Percentiles rank a stretch among this genome's conserved stretches.
Evolutionary conservation across 163 green algal genomes (phyloP).

Genomic region (Trebouxia gelatinosa): DNA sequence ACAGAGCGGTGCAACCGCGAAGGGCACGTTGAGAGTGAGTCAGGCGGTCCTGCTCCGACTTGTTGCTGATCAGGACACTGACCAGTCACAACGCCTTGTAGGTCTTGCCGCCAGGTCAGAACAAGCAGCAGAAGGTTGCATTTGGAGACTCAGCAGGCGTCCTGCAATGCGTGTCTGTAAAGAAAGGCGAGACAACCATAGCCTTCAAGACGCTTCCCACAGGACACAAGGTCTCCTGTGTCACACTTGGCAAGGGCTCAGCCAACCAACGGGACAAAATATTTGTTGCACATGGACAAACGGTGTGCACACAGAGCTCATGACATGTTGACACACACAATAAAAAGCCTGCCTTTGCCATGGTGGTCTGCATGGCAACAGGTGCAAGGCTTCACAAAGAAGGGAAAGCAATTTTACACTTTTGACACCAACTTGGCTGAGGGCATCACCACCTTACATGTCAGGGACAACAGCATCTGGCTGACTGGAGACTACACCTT

Average conservation of each 20-base stretch:
- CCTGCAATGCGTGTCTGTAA: constrained; percentile 63
- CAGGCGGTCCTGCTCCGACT: background rate
- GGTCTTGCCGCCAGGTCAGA: constrained; percentile 58
- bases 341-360: too few species aligned
- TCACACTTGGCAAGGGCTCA: constrained; percentile 52
- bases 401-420: constrained; percentile 78
- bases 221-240: constrained; percentile 30
- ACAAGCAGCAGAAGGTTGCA: constrained; percentile 73
- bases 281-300: constrained; percentile 54
- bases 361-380: too few species aligned
- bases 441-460: constrained; percentile 44
- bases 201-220: constrained; percentile 66
- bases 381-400: constrained; percentile 68
- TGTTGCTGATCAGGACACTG: constrained; percentile 1
- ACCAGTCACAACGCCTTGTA: constrained; percentile 30
- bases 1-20: constrained; percentile 1
- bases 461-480: constrained; percentile 55
- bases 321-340: background rate
- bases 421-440: constrained; percentile 67
- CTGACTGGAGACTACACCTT: constrained; percentile 59
- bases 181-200: constrained; percentile 54
- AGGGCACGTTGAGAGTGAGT: constrained; percentile 3
- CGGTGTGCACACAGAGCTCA: constrained; percentile 42
- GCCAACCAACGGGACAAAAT: constrained; percentile 61
- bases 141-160: constrained; percentile 64